Conservation (phyloP, 768 basidiomycete species). For the Suillus americanus region DNA sequence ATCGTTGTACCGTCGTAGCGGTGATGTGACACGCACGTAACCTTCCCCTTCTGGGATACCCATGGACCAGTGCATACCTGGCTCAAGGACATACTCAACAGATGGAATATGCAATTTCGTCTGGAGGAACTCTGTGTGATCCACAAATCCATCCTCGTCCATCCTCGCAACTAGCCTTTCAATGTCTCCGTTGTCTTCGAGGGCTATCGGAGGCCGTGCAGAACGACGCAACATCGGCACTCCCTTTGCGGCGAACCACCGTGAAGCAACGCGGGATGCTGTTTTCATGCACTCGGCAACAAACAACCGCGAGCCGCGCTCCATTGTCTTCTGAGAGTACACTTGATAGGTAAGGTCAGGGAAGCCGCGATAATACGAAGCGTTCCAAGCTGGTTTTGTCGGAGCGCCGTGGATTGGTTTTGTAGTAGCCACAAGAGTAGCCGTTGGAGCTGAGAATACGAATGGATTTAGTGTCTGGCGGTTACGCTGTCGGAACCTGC, state of each 20-base stretch:
- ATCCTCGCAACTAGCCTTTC: slow-evolving; percentile 51
- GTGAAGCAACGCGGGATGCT: slow-evolving; percentile 74
- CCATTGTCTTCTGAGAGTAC: slow-evolving; percentile 16
- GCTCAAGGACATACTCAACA: slow-evolving; percentile 48
- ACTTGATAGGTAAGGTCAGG: slow-evolving; percentile 52
- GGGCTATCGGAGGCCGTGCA: slow-evolving; percentile 31
- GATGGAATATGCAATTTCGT: slow-evolving; percentile 33
- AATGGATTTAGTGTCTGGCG: slow-evolving; percentile 23
- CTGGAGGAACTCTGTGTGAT: slow-evolving; percentile 34
- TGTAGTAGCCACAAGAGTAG: slow-evolving; percentile 27
- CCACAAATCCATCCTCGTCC: slow-evolving; percentile 43
- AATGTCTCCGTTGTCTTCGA: slow-evolving; percentile 32
- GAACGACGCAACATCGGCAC: slow-evolving; percentile 67
- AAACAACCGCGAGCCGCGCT: slow-evolving; percentile 48
- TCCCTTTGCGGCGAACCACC: slow-evolving; percentile 57
- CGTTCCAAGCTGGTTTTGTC: slow-evolving; percentile 24
- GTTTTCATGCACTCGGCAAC: slow-evolving; percentile 84
- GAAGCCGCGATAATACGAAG: slow-evolving; percentile 45
- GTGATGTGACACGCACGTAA: slow-evolving; percentile 83
- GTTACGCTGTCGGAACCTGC: slow-evolving; percentile 24
- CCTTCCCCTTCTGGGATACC: slow-evolving; percentile 75
- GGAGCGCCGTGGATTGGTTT: slow-evolving; percentile 34
- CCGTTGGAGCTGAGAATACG: slow-evolving; percentile 23
- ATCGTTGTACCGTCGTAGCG: slow-evolving; percentile 83
- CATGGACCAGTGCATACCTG: slow-evolving; percentile 64